phyloP scores from a whole-genome alignment of 257 asterid genomes.

The Nicotiana knightiana region DNA sequence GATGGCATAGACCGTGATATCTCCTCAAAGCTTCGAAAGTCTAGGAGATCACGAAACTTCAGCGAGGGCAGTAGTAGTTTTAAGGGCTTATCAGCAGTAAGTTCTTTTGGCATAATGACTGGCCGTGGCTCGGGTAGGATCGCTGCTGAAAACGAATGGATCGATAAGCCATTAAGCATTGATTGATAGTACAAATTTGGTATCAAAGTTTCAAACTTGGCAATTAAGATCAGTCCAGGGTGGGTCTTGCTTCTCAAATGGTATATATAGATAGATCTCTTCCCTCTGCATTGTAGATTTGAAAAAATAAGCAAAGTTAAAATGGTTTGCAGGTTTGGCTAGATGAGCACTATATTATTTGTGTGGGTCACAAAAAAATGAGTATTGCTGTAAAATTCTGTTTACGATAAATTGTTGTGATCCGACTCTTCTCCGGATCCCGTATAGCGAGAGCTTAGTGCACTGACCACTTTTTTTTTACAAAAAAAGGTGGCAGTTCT shows the following conservation, averaged over 20 bases:
- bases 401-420: neutral
- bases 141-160: conserved; percentile 46
- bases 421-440: too few relatives aligned
- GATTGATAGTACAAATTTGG: conserved; percentile 22
- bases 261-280: conserved; percentile 21
- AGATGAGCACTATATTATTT: conserved; percentile 31
- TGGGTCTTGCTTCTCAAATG: conserved; percentile 14
- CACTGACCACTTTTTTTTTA: neutral
- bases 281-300: conserved; percentile 20
- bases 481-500: conserved; percentile 23
- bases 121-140: conserved; percentile 76
- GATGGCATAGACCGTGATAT: conserved; percentile 34
- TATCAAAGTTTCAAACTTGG: conserved; percentile 2
- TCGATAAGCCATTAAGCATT: conserved; percentile 58
- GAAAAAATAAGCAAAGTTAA: conserved; percentile 45
- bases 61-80: conserved; percentile 96
- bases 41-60: conserved; percentile 60
- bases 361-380: conserved; percentile 6
- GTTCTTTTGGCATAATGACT: conserved; percentile 68
- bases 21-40: conserved; percentile 46
- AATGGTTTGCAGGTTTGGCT: conserved; percentile 36
- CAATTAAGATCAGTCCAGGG: conserved; percentile 5
- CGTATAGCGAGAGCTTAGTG: too few relatives aligned
- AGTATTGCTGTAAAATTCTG: conserved; percentile 19
- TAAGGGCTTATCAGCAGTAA: conserved; percentile 67